Conservation (phyloP, 345 rosid genomes). For the Excoecaria agallocha region DNA sequence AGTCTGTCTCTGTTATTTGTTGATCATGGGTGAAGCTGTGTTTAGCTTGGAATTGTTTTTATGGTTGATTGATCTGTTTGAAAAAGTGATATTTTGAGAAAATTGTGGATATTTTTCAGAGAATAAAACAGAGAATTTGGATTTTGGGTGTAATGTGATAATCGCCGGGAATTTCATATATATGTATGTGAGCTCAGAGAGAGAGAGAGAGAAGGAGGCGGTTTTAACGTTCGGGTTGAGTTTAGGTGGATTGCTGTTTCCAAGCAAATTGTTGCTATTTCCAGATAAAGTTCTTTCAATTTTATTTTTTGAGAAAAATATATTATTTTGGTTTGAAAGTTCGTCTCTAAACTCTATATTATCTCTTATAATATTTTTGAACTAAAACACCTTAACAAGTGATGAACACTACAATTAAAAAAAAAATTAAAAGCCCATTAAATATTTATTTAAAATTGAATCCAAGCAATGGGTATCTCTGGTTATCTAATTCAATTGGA, state of each 20-base stretch:
- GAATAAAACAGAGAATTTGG: background rate
- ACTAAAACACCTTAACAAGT: too few relatives aligned
- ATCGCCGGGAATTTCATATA: constrained; percentile 22
- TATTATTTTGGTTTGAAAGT: too few relatives aligned
- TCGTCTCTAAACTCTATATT: too few relatives aligned
- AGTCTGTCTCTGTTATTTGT: background rate
- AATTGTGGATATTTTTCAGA: background rate
- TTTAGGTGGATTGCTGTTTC: constrained; percentile 12
- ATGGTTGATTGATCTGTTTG: background rate
- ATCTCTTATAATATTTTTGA: too few relatives aligned
- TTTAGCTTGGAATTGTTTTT: background rate
- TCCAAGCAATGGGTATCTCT: too few relatives aligned
- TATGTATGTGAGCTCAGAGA: background rate
- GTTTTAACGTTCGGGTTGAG: constrained; percentile 26
- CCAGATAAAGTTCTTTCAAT: background rate
- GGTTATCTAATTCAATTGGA: too few relatives aligned
- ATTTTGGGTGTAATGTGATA: background rate
- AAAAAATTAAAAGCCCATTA: too few relatives aligned
- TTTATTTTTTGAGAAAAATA: background rate
- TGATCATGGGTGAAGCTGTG: background rate
- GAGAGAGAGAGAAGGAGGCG: constrained; percentile 7
- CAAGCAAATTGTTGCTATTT: constrained; percentile 13
- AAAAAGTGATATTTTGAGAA: background rate
- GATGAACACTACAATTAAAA: too few relatives aligned
- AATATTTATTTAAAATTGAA: too few relatives aligned